phyloP scores from a whole-genome alignment of 345 rosid genomes.

The Heritiera littoralis region DNA sequence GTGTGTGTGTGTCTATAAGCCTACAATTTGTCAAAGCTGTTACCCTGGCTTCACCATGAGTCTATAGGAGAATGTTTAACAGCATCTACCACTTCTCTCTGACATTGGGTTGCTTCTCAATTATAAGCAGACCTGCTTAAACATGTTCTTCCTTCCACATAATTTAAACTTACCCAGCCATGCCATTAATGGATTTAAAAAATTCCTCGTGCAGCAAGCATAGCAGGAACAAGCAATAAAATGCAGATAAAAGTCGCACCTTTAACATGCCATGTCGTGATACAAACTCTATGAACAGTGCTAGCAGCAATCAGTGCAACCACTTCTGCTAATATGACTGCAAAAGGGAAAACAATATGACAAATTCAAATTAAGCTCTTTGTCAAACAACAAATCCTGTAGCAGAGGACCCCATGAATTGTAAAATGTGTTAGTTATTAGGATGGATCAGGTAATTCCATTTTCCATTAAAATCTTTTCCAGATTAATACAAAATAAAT shows the following conservation, averaged over 20 bases:
- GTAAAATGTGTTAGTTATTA: background rate
- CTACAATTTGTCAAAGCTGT: background rate
- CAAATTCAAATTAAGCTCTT: constrained; percentile 4
- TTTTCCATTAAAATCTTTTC: background rate
- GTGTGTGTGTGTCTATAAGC: background rate
- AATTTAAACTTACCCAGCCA: background rate
- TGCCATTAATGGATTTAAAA: background rate
- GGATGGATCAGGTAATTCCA: background rate
- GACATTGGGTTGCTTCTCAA: background rate
- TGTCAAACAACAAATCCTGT: constrained; percentile 9
- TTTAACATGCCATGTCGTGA: constrained; percentile 69
- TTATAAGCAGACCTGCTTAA: background rate
- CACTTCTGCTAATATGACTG: constrained; percentile 70
- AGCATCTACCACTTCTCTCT: background rate
- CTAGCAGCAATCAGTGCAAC: constrained; percentile 71
- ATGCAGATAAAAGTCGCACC: background rate
- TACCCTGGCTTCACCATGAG: background rate
- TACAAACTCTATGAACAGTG: constrained; percentile 80
- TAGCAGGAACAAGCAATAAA: background rate
- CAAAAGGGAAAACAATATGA: constrained; percentile 22
- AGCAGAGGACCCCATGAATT: background rate
- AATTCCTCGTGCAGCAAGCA: background rate
- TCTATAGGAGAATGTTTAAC: background rate
- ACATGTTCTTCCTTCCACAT: background rate
- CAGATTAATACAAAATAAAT: background rate